Percentiles rank a stretch among this genome's conserved stretches.
Conservation (phyloP, 257 asterid genomes). For the Leptodermis oblonga region DNA sequence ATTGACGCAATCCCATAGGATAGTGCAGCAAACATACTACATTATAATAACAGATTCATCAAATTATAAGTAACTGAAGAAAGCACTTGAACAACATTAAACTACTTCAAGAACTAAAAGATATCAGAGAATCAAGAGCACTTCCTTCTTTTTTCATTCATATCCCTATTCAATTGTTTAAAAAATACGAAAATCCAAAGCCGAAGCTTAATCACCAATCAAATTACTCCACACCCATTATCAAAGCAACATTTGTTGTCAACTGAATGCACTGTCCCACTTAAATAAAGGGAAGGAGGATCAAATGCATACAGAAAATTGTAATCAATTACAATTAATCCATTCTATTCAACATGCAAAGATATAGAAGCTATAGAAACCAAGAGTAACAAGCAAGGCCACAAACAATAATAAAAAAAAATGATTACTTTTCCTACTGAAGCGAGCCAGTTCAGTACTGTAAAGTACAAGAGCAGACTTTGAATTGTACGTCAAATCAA, state of each 20-base stretch:
- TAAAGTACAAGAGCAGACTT: neutral
- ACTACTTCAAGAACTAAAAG: neutral
- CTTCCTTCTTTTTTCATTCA: neutral
- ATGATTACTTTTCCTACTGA: neutral
- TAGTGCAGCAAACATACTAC: conserved; percentile 68
- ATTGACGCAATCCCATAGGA: conserved; percentile 86
- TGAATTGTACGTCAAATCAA: neutral
- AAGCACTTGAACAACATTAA: neutral
- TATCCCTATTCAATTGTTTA: neutral
- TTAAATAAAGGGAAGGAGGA: neutral
- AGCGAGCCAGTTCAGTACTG: conserved; percentile 1
- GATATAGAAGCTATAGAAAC: neutral
- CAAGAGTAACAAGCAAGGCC: neutral
- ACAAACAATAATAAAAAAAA: neutral
- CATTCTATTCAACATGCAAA: neutral
- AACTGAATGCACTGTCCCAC: neutral
- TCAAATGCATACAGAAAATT: neutral
- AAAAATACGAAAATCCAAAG: neutral
- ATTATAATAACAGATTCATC: conserved; percentile 14
- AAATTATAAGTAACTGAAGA: conserved; percentile 2
- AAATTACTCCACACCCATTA: neutral
- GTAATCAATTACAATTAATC: neutral
- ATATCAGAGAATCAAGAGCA: neutral
- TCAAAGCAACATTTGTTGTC: neutral
- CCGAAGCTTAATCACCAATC: neutral